Evolutionary conservation across 768 basidiomycete genomes (phyloP).

Genomic region (Lactarius evosmus): DNA sequence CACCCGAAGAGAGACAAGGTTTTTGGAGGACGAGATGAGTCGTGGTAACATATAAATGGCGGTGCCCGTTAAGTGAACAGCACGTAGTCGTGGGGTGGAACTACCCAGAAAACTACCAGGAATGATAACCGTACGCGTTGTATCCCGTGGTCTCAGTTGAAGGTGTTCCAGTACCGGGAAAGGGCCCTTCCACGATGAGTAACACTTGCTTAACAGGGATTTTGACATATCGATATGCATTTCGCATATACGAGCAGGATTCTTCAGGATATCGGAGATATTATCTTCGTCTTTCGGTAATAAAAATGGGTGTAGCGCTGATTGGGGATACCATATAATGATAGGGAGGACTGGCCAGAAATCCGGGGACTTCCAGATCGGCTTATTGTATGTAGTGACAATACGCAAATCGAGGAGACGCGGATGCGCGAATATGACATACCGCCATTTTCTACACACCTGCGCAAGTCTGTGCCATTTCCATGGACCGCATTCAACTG

Average conservation of each 20-base stretch:
- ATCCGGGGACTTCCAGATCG: background rate
- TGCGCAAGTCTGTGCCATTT: background rate
- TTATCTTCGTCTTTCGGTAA: background rate
- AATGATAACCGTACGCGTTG: background rate
- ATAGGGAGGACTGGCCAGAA: slow-evolving; percentile 12
- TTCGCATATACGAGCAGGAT: slow-evolving; percentile 2
- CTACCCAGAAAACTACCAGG: background rate
- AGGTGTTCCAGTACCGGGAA: slow-evolving; percentile 1
- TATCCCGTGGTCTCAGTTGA: background rate
- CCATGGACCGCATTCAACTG: background rate
- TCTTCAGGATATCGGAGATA: background rate
- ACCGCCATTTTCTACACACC: slow-evolving; percentile 8
- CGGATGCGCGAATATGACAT: background rate
- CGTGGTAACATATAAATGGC: slow-evolving; percentile 2
- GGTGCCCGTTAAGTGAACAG: background rate
- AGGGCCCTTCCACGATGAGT: background rate
- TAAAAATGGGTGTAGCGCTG: background rate
- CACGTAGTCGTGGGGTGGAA: slow-evolving; percentile 3
- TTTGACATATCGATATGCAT: background rate
- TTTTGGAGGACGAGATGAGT: background rate
- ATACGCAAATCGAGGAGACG: background rate
- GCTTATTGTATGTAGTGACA: background rate
- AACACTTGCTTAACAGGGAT: background rate
- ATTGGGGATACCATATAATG: slow-evolving; percentile 2
- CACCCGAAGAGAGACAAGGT: slow-evolving; percentile 5